A percentile compares a stretch with the other conserved stretches of the same genome.
Evolutionary conservation across 2,329 filamentous ascomycete species (phyloP).

Genomic region (Harringtonia lauricola): DNA sequence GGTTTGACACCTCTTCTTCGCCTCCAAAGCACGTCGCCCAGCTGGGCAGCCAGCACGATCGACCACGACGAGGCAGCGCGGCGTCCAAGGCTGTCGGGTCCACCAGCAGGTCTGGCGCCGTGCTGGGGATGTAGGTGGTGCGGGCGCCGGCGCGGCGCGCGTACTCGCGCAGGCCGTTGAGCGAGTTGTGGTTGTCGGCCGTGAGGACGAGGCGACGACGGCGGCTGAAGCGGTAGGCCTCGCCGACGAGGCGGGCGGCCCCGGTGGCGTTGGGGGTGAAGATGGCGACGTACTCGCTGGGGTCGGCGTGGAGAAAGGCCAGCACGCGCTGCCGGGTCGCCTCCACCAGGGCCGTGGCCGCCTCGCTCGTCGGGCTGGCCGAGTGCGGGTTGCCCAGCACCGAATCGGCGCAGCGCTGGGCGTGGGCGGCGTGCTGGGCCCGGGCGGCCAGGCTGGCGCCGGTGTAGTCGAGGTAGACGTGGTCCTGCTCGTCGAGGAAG

Average conservation of each 20-base stretch:
- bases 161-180: constrained; percentile 27
- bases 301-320: constrained; percentile 21
- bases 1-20: not conserved
- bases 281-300: constrained; percentile 26
- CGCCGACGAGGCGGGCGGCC: constrained; percentile 26
- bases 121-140: constrained; percentile 20
- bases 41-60: not conserved
- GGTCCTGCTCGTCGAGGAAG: constrained; percentile 24
- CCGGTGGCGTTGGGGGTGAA: constrained; percentile 29
- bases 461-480: constrained; percentile 30
- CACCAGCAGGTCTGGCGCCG: constrained; percentile 18
- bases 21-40: not conserved
- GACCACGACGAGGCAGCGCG: not conserved
- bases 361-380: constrained; percentile 23
- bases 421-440: constrained; percentile 21
- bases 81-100: constrained; percentile 15
- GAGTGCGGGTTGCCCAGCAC: constrained; percentile 30
- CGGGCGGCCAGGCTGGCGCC: constrained; percentile 24
- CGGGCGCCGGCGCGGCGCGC: constrained; percentile 16
- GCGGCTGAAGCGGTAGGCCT: constrained; percentile 24
- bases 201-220: constrained; percentile 21
- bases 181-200: constrained; percentile 30
- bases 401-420: constrained; percentile 16
- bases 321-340: constrained; percentile 20
- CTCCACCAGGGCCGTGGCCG: constrained; percentile 22